Evolutionary conservation across 257 asterid species (phyloP).

Genomic region (Penstemon eatonii): DNA sequence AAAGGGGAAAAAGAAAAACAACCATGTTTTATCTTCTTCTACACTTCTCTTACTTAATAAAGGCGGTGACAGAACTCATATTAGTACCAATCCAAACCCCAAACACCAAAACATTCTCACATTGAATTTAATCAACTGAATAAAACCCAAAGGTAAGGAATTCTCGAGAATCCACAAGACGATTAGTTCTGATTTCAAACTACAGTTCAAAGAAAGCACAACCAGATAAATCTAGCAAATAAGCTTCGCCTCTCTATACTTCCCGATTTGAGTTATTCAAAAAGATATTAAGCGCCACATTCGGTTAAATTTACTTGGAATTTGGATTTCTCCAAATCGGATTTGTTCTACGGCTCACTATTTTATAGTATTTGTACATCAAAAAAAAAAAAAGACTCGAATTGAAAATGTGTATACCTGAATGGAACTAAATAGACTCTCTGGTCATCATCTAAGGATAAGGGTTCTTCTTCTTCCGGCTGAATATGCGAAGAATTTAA

Average conservation of each 20-base stretch:
- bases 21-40: slow-evolving; percentile 9
- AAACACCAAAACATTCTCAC: slow-evolving; percentile 13
- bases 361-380: slow-evolving; percentile 11
- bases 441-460: slow-evolving; percentile 58
- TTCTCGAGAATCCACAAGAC: slow-evolving; percentile 15
- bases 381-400: slow-evolving; percentile 7
- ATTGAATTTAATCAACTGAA: slow-evolving; percentile 20
- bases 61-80: slow-evolving; percentile 19
- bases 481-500: slow-evolving; percentile 37
- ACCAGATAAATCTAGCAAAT: slow-evolving; percentile 24
- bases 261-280: slow-evolving; percentile 21
- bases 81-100: slow-evolving; percentile 20
- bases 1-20: slow-evolving; percentile 6
- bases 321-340: slow-evolving; percentile 31
- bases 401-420: slow-evolving; percentile 45
- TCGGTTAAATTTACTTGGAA: slow-evolving; percentile 16
- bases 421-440: slow-evolving; percentile 84
- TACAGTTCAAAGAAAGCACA: slow-evolving; percentile 20
- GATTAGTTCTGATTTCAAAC: slow-evolving; percentile 24
- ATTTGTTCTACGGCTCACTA: slow-evolving; percentile 28
- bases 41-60: slow-evolving; percentile 15
- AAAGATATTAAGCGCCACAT: slow-evolving; percentile 22
- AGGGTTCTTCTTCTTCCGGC: slow-evolving; percentile 38
- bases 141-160: slow-evolving; percentile 13
- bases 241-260: background rate